Evolutionary conservation across 768 basidiomycete species (phyloP), one percentile per base, ranked within the genome.

Genomic region (Kwoniella pini): DNA sequence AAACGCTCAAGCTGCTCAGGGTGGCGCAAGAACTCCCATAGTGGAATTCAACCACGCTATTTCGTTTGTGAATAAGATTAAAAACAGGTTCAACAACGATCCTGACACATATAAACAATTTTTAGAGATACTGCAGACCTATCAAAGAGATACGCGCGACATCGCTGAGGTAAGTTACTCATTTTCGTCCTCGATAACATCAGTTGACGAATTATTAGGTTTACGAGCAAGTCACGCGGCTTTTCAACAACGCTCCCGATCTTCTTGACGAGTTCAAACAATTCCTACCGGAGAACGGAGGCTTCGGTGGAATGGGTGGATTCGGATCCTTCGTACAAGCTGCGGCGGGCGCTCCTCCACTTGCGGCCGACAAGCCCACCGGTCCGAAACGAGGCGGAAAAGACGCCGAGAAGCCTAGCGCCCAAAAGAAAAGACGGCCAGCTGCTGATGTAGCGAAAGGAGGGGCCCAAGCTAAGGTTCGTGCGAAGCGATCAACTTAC

Each of bases 51-150:
- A 97, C 73, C 96, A 95, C 71, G 96, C 96, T 13, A 98, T 98
- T 64, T 87, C 91, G 70, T 99, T 94, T 77, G 87, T 99, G 70
- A 97, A 96, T 84, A 95, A 94, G 82, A 98, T 99, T 82, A 98
- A 98, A 80, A 87, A 86, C 17, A 87, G 93, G 21, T 98, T 88
- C 78, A 80, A 85, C 11, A 86, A 88, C 65, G 92, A 96, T 61
- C 86, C 88, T n/a, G 91, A 92, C 70, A 93, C 88, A 30, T 81
- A 81, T 75, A 80, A 81, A 67, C 78, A 80, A 68, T 82, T 81
- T 70, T 62, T 82, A 52, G 80, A 81, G 75, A 81, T 81, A 53
- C 60, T 81, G 50, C 81, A 81, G 72, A 81, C 80, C 22, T 82
- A 82, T 57, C 81, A 82, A 65, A 77, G 79, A 54, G 81, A 94